Evolutionary conservation across 257 asterid species (phyloP), one percentile per base, ranked within the genome.

Genomic region (Scutellaria minor): DNA sequence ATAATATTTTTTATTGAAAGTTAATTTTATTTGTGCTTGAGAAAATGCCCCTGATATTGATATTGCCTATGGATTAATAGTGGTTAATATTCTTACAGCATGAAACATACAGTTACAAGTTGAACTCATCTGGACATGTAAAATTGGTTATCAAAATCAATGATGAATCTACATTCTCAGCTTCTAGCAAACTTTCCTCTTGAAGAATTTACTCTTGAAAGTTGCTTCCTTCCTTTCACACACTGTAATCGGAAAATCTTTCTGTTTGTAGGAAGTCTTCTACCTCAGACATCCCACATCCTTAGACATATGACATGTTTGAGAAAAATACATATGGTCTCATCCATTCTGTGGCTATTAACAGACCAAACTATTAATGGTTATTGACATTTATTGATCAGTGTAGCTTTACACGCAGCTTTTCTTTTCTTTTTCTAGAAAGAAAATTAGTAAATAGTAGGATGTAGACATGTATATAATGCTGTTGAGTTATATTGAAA

Each of bases 261-360:
- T 46, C 45, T 9, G 61, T 8, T 64, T 41, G 40, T 24, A 64
- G 63, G 2, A 71, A 57, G 39, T 41, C 48, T 62, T 22, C n/a
- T 41, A 63, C 53, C 77, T 46, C 39, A 70, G 72, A 74, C 85
- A 83, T 71, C 62, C 75, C 87, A 77, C 78, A 70, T 75, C 60
- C 70, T 67, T 15, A 58, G 40, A 66, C 71, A 51, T 69, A 73
- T 77, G 83, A 52, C 61, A 77, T 80, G 87, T 80, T 70, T 46
- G 50, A 55, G 35, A 66, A 55, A 27, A 66, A 1, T n/a, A 31
- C 37, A 31, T 60, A 57, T 68, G 55, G 14, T 13, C 6, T 42
- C 72, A 66, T 65, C 65, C 71, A 59, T 77, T 35, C 14, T 65
- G 15, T 57, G 77, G 74, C 66, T 47, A 55, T 62, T 60, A 65